Conservation (phyloP, 169 alveolate species). For the Cryptosporidium ryanae region DNA sequence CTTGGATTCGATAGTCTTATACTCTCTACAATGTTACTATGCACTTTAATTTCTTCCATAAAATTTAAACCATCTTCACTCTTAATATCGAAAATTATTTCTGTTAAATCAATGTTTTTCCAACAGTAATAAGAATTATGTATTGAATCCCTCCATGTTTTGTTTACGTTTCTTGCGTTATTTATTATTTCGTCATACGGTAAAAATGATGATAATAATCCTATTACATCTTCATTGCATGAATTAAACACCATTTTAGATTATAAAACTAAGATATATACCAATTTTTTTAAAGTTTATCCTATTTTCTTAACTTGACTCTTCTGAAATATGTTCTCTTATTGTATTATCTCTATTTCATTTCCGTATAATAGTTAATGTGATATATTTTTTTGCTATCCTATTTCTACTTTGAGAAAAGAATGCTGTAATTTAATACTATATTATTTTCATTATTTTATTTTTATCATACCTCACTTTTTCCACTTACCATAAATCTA, state of each 20-base stretch:
- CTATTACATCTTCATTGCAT: slow-evolving; percentile 32
- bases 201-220: slow-evolving; percentile 38
- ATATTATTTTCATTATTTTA: neutral
- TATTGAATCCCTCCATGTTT: slow-evolving; percentile 27
- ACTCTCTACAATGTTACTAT: neutral
- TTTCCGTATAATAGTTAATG: neutral
- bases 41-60: slow-evolving; percentile 13
- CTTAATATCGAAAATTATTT: slow-evolving; percentile 10
- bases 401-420: no score
- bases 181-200: slow-evolving; percentile 35
- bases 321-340: neutral
- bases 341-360: neutral
- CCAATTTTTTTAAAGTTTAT: no score
- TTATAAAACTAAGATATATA: no score
- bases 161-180: slow-evolving; percentile 42
- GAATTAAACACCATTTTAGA: neutral
- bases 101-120: slow-evolving; percentile 42
- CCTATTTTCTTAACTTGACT: neutral
- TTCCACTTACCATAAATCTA: neutral
- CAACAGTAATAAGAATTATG: slow-evolving; percentile 36
- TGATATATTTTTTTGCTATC: neutral
- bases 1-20: slow-evolving; percentile 49
- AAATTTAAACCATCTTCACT: neutral
- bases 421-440: neutral
- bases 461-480: neutral